These are phyloP conservation scores for Pneumocystis canis DNA, from an alignment of 1,139 yeast genomes.

Conservation along the genomic window DNA sequence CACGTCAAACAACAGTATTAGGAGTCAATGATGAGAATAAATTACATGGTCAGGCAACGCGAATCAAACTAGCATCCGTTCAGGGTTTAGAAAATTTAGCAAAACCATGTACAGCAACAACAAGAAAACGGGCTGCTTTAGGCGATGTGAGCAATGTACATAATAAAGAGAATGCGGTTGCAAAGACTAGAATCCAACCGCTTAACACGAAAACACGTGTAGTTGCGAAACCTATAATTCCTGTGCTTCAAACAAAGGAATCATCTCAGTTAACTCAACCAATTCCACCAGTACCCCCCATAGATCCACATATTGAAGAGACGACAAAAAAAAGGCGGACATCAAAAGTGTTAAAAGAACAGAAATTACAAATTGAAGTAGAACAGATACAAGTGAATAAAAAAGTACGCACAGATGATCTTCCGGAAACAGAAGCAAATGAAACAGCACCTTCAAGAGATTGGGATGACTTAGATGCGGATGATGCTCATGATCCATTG, in stretches of 20 bases:
- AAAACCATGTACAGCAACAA: constrained; percentile 1
- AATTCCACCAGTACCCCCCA: not conserved
- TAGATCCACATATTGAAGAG: not conserved
- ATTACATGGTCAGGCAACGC: not conserved
- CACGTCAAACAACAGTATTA: not conserved
- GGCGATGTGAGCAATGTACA: constrained; percentile 24
- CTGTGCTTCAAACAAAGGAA: not conserved
- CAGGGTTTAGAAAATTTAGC: not conserved
- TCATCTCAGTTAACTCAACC: not conserved
- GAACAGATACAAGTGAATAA: constrained; percentile 1
- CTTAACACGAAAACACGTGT: constrained; percentile 6
- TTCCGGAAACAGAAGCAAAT: not conserved
- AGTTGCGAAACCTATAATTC: not conserved
- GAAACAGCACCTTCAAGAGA: constrained; percentile 6
- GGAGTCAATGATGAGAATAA: not conserved
- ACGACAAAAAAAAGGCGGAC: not conserved
- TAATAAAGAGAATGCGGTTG: constrained; percentile 10
- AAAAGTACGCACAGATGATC: not conserved
- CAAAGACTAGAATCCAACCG: constrained; percentile 4
- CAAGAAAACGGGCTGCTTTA: constrained; percentile 23
- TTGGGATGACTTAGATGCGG: constrained; percentile 89
- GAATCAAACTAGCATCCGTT: not conserved
- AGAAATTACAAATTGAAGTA: not conserved
- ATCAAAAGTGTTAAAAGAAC: constrained; percentile 1
- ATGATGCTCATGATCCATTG: constrained; percentile 78